Evolutionary conservation across 148 eudicot species (phyloP), one percentile per base, ranked within the genome.

Genomic region (Vaccinium myrtillus): DNA sequence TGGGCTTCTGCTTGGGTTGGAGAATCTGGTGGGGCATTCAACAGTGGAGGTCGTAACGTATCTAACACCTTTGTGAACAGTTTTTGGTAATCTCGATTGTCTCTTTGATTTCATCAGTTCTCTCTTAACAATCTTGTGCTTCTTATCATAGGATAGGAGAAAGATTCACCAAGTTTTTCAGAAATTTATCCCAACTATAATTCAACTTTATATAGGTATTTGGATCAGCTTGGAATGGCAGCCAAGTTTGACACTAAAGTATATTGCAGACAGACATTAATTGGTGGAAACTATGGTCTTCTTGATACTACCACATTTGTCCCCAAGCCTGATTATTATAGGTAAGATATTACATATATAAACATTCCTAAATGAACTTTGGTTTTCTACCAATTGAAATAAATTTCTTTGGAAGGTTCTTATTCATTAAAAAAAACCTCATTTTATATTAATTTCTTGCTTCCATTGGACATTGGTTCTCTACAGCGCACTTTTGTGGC

Each of bases 1-100:
- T 97, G 98, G 99, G 84, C 99, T 85, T 90, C 90, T 65, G 94
- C 98, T 82, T 97, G 99, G 99, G 96, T 97, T 43, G 96, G 99
- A 55, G 99, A 97, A 89, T 89, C 98, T 49, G 99, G 99, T 36
- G 99, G 99, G 73, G 98, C 98, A 77, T 97, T 50, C 79, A 97
- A 97, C 92, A 97, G 91, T 75, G 99, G 99, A 49, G 98, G 93
- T n/a, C 88, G 27, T 53, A 87, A 84, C 69, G 84, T 95, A 78
- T 97, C 99, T 27, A 83, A 97, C 79, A 83, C 96, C 69, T 97
- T 95, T 75, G 87, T 94, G 39, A 81, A 97, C 88, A 91, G 98
- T 87, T 97, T 97, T 82, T 97, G 99, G 99, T 97, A 93, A 88
- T 46, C 59, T 82, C 30, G 5, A 73, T 61, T 80, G 25, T 48